A percentile compares a stretch with the other conserved stretches of the same genome.
Conservation (phyloP, 1,284 basidiomycete genomes). For the Wolfiporia cocos region DNA sequence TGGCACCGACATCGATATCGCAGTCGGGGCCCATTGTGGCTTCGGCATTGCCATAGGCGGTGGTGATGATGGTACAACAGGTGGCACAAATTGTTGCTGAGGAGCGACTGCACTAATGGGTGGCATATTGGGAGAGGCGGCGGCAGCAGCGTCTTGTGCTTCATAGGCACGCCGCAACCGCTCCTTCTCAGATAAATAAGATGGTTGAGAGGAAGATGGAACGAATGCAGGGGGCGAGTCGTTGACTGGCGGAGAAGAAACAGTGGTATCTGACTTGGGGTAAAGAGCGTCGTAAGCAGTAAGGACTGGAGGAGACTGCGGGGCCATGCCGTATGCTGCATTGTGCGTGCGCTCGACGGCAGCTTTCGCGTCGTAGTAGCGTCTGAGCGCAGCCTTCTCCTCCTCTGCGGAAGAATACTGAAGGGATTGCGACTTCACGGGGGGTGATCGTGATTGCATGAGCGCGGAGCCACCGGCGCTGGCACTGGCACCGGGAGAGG, state of each 20-base stretch:
- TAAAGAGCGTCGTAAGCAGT: conserved; percentile 56
- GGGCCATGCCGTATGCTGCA: conserved; percentile 24
- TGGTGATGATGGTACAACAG: too few relatives aligned
- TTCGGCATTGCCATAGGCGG: too few relatives aligned
- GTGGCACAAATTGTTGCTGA: conserved; percentile 9
- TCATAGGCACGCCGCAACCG: conserved; percentile 50
- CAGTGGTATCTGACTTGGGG: conserved; percentile 25
- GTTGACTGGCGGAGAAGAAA: conserved; percentile 13
- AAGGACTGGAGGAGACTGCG: conserved; percentile 17
- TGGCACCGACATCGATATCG: conserved; percentile 4
- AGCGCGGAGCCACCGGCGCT: conserved; percentile 2
- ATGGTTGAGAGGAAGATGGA: conserved; percentile 16
- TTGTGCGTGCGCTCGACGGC: conserved; percentile 56
- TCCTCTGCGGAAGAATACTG: conserved; percentile 36
- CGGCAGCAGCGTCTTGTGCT: conserved; percentile 50
- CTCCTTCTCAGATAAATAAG: conserved; percentile 38
- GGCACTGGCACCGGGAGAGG: not conserved
- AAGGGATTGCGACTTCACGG: conserved; percentile 2
- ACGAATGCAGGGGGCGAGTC: conserved; percentile 20
- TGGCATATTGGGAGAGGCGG: conserved; percentile 15
- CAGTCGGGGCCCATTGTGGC: too few relatives aligned
- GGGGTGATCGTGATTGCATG: not conserved
- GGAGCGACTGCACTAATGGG: not conserved
- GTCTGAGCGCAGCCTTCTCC: conserved; percentile 59
- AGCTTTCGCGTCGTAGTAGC: conserved; percentile 64